These are phyloP conservation scores for Cryptococcus amylolentus DNA, from an alignment of 1,284 basidiomycete genomes.

Conservation along the genomic window DNA sequence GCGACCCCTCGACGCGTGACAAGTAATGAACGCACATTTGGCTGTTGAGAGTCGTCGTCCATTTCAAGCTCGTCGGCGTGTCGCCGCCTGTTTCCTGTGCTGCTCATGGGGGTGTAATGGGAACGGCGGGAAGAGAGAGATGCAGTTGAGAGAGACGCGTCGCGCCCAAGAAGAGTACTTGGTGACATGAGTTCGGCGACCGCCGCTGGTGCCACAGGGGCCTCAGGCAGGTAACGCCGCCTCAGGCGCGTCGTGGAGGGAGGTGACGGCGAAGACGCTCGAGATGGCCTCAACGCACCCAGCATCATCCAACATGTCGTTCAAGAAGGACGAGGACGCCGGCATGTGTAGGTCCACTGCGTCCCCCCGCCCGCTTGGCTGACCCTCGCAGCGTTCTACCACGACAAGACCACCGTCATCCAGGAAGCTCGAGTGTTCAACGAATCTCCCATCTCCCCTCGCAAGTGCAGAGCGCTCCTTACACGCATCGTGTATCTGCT, in stretches of 20 bases:
- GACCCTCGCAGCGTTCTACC: slow-evolving; percentile 50
- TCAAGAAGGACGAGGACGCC: slow-evolving; percentile 89
- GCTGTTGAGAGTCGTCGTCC: not conserved
- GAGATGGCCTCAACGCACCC: too few species aligned
- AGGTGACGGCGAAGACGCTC: too few species aligned
- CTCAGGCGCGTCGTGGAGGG: too few species aligned
- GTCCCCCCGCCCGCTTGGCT: not conserved
- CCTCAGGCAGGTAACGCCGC: too few species aligned
- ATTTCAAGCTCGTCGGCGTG: not conserved
- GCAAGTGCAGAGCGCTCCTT: slow-evolving; percentile 93
- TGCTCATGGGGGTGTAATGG: not conserved
- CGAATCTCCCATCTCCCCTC: slow-evolving; percentile 93
- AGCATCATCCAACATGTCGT: slow-evolving; percentile 52
- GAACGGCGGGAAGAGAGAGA: not conserved
- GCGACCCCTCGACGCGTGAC: not conserved
- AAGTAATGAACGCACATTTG: not conserved
- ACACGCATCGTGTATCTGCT: slow-evolving; percentile 95
- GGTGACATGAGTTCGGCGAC: too few species aligned
- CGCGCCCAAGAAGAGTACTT: too few species aligned
- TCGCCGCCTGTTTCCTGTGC: not conserved
- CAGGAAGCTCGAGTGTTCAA: slow-evolving; percentile 99
- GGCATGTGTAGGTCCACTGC: slow-evolving; percentile 53
- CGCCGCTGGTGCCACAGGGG: too few species aligned
- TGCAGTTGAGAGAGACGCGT: too few species aligned
- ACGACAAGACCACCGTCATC: slow-evolving; percentile 92